Evolutionary conservation across 192 early-diverging fungal species (phyloP).

Genomic region (Rhizoclosmatium globosum): DNA sequence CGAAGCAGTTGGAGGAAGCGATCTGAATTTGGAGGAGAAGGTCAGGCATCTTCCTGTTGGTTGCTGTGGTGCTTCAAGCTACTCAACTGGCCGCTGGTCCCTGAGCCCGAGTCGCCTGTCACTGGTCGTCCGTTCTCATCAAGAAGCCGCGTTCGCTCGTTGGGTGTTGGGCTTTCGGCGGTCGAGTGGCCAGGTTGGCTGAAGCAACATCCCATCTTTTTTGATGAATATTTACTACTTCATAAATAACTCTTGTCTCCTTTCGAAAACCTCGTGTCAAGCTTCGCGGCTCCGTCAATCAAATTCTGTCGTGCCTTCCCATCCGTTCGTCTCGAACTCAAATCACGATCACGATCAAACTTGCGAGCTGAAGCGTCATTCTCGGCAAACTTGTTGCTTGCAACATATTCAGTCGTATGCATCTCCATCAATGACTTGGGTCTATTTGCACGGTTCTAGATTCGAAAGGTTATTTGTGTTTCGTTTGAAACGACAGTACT

Average conservation of each 20-base stretch:
- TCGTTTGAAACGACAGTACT: not conserved
- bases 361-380: conserved; percentile 24
- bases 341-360: conserved; percentile 40
- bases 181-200: not conserved
- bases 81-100: no score
- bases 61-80: no score
- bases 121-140: no score
- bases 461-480: not conserved
- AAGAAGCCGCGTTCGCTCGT: not conserved
- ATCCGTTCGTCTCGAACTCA: conserved; percentile 29
- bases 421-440: conserved; percentile 42
- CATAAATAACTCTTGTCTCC: not conserved
- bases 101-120: no score
- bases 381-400: conserved; percentile 31
- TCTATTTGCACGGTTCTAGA: conserved; percentile 30
- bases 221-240: not conserved
- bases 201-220: conserved; percentile 8
- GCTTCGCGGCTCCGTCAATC: conserved; percentile 22
- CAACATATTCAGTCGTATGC: conserved; percentile 31
- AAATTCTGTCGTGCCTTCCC: conserved; percentile 29
- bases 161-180: no score
- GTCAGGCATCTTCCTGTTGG: no score
- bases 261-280: conserved; percentile 27
- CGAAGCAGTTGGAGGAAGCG: no score
- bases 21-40: no score